Conservation (phyloP, 2,329 filamentous ascomycete genomes). For the Drechslera avenae region DNA sequence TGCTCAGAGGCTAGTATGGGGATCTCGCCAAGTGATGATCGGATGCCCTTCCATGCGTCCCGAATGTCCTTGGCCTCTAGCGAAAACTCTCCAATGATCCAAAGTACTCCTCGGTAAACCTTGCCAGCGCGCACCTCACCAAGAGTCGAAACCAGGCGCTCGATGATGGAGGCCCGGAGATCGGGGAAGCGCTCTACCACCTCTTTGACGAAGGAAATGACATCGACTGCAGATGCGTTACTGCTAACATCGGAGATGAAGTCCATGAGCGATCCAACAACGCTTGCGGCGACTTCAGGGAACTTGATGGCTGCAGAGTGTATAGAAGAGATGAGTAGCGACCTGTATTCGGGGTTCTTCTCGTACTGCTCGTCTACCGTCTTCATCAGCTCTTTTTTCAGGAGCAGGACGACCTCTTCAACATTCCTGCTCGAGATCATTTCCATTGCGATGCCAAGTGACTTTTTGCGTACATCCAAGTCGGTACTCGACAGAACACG, state of each 20-base stretch:
- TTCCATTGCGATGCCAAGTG: conserved; percentile 85
- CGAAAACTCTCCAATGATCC: conserved; percentile 98
- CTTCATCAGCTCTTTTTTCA: conserved; percentile 98
- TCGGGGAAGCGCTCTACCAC: conserved; percentile 98
- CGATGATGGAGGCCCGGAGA: conserved; percentile 83
- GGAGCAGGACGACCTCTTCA: conserved; percentile 90
- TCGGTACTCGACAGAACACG: conserved; percentile 94
- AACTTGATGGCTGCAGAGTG: conserved; percentile 99
- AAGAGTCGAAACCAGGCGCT: conserved; percentile 85
- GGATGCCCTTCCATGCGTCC: conserved; percentile 95
- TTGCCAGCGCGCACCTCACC: conserved; percentile 95
- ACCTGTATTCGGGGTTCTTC: conserved; percentile 69
- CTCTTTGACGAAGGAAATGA: conserved; percentile 98
- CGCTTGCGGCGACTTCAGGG: conserved; percentile 94
- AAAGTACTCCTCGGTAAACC: conserved; percentile 93
- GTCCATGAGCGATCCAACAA: conserved; percentile 97
- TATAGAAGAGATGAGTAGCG: conserved; percentile 93
- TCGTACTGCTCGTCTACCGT: conserved; percentile 98
- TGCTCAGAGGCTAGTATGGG: conserved; percentile 96
- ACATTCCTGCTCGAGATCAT: conserved; percentile 99
- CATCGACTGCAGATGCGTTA: conserved; percentile 93
- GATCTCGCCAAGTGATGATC: conserved; percentile 92
- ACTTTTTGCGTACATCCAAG: conserved; percentile 92
- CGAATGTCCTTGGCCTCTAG: conserved; percentile 91
- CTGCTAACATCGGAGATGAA: conserved; percentile 99